phyloP scores from a whole-genome alignment of 306 rosid genomes.

The Lithocarpus polystachyus region DNA sequence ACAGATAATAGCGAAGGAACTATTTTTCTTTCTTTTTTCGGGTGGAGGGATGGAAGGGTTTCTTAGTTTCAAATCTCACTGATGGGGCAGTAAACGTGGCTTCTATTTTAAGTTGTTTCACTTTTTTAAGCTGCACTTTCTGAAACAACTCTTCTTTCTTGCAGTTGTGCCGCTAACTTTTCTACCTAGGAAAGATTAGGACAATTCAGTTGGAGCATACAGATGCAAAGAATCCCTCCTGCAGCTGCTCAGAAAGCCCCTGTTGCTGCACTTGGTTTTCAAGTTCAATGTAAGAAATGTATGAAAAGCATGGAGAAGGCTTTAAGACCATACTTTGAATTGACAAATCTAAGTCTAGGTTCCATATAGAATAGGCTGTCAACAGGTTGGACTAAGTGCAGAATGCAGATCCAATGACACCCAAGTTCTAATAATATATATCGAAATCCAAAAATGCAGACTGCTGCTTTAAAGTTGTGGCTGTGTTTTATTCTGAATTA shows the following conservation, averaged over 20 bases:
- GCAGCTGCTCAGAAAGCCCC: conserved; percentile 97
- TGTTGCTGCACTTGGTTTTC: conserved; percentile 88
- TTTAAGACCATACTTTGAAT: conserved; percentile 89
- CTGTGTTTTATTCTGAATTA: too few species aligned
- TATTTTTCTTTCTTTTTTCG: background rate
- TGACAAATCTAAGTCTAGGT: conserved; percentile 73
- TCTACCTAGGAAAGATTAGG: conserved; percentile 91
- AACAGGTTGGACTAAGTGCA: background rate
- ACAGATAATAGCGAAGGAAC: background rate
- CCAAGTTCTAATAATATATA: too few species aligned
- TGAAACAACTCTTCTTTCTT: conserved; percentile 15
- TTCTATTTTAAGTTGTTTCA: background rate
- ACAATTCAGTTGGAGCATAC: conserved; percentile 96
- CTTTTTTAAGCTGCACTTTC: background rate
- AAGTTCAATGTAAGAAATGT: conserved; percentile 96
- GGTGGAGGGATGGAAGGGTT: background rate
- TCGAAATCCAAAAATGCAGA: too few species aligned
- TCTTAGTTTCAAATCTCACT: background rate
- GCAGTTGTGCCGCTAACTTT: conserved; percentile 92
- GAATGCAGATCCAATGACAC: background rate
- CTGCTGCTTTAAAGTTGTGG: too few species aligned
- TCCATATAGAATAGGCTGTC: background rate
- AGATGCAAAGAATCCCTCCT: conserved; percentile 96
- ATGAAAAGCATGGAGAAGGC: conserved; percentile 91
- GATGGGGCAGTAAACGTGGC: background rate